These are phyloP conservation scores for Diaporthe vaccinii DNA, from an alignment of 2,329 filamentous ascomycete genomes.

Conservation along the genomic window DNA sequence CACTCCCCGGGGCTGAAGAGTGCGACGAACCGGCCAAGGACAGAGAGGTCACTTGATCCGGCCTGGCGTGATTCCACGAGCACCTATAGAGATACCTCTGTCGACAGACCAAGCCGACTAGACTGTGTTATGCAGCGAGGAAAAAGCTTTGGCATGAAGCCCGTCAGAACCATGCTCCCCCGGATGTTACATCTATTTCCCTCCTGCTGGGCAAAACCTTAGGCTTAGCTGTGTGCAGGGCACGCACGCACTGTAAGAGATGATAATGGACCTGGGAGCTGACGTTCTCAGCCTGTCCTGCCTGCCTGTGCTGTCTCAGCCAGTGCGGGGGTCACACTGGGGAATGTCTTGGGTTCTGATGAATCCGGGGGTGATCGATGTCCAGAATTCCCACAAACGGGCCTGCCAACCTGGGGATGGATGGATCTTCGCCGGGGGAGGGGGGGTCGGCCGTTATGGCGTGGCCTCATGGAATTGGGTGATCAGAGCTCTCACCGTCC, in stretches of 20 bases:
- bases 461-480: conserved; percentile 27
- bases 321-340: conserved; percentile 30
- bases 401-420: conserved; percentile 21
- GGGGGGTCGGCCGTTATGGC: conserved; percentile 7
- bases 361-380: conserved; percentile 29
- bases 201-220: conserved; percentile 18
- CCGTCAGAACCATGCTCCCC: conserved; percentile 7
- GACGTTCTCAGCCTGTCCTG: conserved; percentile 19
- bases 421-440: conserved; percentile 11
- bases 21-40: background rate
- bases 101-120: background rate
- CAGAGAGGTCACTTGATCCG: conserved; percentile 13
- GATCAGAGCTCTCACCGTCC: conserved; percentile 29
- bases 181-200: conserved; percentile 19
- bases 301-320: conserved; percentile 11
- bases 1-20: background rate
- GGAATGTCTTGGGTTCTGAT: conserved; percentile 31
- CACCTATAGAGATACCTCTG: background rate
- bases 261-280: conserved; percentile 10
- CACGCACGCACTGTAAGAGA: conserved; percentile 2
- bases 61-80: conserved; percentile 2
- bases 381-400: conserved; percentile 23
- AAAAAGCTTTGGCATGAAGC: conserved; percentile 23
- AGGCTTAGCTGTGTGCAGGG: background rate
- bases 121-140: background rate